These are phyloP conservation scores for Phytophthora nicotianae DNA, from an alignment of 352 stramenopile genomes.

Conservation along the genomic window DNA sequence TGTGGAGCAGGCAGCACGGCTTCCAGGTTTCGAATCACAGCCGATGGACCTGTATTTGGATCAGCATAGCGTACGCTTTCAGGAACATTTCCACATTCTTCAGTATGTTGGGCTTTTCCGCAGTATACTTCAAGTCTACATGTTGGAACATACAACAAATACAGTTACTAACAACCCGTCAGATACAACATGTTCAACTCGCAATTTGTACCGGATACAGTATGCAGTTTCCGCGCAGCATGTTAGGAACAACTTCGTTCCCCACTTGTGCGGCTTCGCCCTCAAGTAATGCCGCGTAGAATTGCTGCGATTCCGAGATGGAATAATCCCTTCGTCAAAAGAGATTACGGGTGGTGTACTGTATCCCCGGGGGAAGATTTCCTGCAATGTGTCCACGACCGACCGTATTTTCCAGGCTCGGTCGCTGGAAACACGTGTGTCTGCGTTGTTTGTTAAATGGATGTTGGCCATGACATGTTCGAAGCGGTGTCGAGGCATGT, in stretches of 20 bases:
- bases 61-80: neutral
- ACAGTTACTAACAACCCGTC: neutral
- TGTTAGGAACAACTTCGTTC: neutral
- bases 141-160: no score
- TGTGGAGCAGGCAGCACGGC: neutral
- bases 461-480: slow-evolving; percentile 13
- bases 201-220: slow-evolving; percentile 23
- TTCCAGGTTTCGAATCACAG: slow-evolving; percentile 6
- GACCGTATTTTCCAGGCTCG: neutral
- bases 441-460: slow-evolving; percentile 20
- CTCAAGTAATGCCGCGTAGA: slow-evolving; percentile 17
- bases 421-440: neutral
- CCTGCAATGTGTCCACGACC: neutral
- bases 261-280: slow-evolving; percentile 14
- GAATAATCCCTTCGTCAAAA: neutral
- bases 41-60: slow-evolving; percentile 2
- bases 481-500: slow-evolving; percentile 17
- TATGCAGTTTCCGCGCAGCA: slow-evolving; percentile 12
- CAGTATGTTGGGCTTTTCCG: neutral
- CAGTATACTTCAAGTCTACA: slow-evolving; percentile 20
- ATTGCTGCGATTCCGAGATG: slow-evolving; percentile 9
- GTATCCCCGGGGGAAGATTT: neutral
- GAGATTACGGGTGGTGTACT: neutral
- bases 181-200: slow-evolving; percentile 23
- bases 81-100: neutral